A percentile compares a stretch with the other conserved stretches of the same genome.
Evolutionary conservation across 495 filamentous ascomycete species (phyloP).

Genomic region (Neurospora terricola): DNA sequence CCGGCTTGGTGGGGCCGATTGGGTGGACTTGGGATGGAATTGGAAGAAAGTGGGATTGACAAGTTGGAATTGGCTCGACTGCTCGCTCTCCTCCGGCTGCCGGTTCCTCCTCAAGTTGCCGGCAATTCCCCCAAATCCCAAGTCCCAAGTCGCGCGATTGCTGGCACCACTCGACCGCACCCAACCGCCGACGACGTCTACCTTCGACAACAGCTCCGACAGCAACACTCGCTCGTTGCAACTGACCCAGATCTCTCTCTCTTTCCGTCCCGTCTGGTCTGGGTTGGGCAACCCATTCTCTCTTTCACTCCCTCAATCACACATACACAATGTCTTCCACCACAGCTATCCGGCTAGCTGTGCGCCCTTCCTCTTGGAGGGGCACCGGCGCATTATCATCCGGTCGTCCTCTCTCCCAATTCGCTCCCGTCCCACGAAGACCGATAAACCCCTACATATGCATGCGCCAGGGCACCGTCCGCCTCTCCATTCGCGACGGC

Average conservation of each 20-base stretch:
- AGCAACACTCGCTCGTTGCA: not conserved
- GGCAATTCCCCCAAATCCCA: not conserved
- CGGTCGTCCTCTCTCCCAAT: not conserved
- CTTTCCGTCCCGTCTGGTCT: not conserved
- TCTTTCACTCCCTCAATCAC: not conserved
- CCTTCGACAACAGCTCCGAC: not conserved
- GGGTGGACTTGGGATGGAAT: not conserved
- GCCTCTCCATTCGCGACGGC: not conserved
- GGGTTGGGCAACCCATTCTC: not conserved
- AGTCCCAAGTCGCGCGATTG: not conserved
- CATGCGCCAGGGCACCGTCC: not conserved
- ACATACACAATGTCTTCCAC: conserved; percentile 16
- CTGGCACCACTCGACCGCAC: not conserved
- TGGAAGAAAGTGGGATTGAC: not conserved
- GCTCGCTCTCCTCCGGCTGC: not conserved
- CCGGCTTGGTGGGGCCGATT: not conserved
- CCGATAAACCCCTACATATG: not conserved
- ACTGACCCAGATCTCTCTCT: not conserved
- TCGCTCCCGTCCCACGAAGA: not conserved
- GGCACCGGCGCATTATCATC: not conserved
- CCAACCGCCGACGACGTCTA: not conserved
- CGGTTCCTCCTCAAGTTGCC: not conserved
- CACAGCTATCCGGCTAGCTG: conserved; percentile 19
- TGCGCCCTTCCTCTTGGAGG: conserved; percentile 13
- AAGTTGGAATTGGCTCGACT: not conserved